Evolutionary conservation across 192 early-diverging fungal genomes (phyloP).

Genomic region (Dissophora globulifera): DNA sequence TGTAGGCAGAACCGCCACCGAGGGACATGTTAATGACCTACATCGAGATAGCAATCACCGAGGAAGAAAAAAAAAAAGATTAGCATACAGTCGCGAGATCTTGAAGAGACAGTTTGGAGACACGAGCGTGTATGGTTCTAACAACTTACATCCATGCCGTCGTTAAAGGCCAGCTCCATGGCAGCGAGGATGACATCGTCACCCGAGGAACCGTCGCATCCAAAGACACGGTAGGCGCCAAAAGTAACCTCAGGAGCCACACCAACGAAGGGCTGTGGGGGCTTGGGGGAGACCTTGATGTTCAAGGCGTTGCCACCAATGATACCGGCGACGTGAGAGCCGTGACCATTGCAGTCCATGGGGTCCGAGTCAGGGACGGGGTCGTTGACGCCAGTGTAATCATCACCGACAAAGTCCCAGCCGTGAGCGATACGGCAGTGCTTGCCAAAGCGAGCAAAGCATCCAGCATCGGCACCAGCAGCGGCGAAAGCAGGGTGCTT

Average conservation of each 20-base stretch:
- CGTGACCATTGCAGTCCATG: conserved; percentile 71
- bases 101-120: conserved; percentile 3
- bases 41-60: background rate
- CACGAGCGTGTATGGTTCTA: conserved; percentile 4
- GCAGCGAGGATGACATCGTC: conserved; percentile 83
- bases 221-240: conserved; percentile 85
- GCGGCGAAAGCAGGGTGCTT: conserved; percentile 72
- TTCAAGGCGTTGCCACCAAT: conserved; percentile 69
- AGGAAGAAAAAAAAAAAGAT: background rate
- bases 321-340: conserved; percentile 77
- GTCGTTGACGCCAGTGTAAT: conserved; percentile 19
- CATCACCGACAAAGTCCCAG: conserved; percentile 70
- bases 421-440: conserved; percentile 67
- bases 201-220: conserved; percentile 72
- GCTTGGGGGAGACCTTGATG: conserved; percentile 35
- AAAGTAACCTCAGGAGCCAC: conserved; percentile 87
- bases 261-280: conserved; percentile 65
- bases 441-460: conserved; percentile 68
- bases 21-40: conserved; percentile 77
- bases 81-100: too few relatives aligned
- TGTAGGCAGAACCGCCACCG: conserved; percentile 69
- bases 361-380: conserved; percentile 64
- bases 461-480: conserved; percentile 34
- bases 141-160: conserved; percentile 72
- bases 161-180: conserved; percentile 76